Conservation (phyloP, 148 eudicot species). For the Arbutus unedo region DNA sequence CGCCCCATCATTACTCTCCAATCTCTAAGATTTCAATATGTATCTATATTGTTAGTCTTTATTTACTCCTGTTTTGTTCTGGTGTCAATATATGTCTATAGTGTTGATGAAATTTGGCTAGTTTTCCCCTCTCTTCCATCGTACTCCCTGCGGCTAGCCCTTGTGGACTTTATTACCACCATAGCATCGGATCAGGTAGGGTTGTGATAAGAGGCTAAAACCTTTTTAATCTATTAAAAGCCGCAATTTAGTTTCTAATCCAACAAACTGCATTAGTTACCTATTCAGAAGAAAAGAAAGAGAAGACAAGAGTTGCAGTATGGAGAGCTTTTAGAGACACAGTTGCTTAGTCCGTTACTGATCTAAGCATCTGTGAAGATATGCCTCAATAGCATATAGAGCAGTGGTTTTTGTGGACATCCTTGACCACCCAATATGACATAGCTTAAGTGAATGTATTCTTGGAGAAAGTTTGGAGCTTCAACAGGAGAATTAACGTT, state of each 20-base stretch:
- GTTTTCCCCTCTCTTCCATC: not conserved
- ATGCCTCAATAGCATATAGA: not conserved
- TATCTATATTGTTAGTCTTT: not conserved
- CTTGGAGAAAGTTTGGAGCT: not conserved
- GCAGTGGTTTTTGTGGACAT: not conserved
- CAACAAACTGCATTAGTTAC: not conserved
- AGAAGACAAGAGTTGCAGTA: not conserved
- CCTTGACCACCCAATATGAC: not conserved
- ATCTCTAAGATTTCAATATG: not conserved
- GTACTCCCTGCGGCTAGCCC: not conserved
- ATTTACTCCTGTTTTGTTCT: not conserved
- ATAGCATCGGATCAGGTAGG: not conserved
- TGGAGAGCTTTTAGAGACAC: not conserved
- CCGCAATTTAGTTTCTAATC: not conserved
- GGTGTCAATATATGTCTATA: slow-evolving; percentile 1
- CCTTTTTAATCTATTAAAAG: not conserved
- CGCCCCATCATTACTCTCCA: too few species aligned
- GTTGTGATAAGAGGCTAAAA: not conserved
- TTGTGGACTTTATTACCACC: not conserved
- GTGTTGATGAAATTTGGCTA: not conserved
- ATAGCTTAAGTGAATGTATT: not conserved
- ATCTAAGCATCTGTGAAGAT: not conserved
- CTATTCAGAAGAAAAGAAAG: not conserved
- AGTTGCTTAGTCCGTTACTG: not conserved
- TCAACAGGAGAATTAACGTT: not conserved